Evolutionary conservation across 805 yeast species (phyloP), one percentile per base, ranked within the genome.

Genomic region (Candida sonorensis): DNA sequence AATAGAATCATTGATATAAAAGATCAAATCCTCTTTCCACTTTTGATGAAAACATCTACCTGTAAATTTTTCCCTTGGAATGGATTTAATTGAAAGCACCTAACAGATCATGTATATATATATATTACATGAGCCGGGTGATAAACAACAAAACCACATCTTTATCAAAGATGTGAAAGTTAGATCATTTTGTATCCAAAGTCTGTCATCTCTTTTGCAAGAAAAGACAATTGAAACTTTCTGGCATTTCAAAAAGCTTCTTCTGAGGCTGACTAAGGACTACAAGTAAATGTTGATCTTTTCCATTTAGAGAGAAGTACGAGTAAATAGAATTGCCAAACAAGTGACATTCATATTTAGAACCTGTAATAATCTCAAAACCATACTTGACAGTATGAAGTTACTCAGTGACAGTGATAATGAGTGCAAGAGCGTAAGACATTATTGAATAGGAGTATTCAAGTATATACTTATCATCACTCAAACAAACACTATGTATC

Each of bases 61-160:
- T 34, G 26, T 22, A 40, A n/a, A n/a, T n/a, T 44, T 53, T 54
- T 53, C 60, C 60, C 51, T 45, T 59, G 64, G 59, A 43, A 58
- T 56, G 14, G 11, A 29, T 51, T 59, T 56, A 28, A 41, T 42
- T 40, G 44, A 33, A 51, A 55, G 42, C 42, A 37, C 20, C 25
- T 23, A 17, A 19, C n/a, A 16, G 23, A 14, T 10, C 33, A 27
- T 17, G n/a, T n/a, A n/a, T n/a, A n/a, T n/a, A n/a, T n/a, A n/a
- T n/a, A n/a, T n/a, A n/a, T n/a, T n/a, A n/a, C n/a, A n/a, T n/a
- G n/a, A n/a, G n/a, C n/a, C n/a, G n/a, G 34, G 36, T 36, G 32
- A 36, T 41, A 46, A 27, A 34, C 43, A 43, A 42, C 57, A 51
- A 38, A n/a, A 54, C 57, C 57, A 43, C 38, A 41, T 37, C 38